Conservation (phyloP, 2,329 filamentous ascomycete species). For the Apiospora marii region DNA sequence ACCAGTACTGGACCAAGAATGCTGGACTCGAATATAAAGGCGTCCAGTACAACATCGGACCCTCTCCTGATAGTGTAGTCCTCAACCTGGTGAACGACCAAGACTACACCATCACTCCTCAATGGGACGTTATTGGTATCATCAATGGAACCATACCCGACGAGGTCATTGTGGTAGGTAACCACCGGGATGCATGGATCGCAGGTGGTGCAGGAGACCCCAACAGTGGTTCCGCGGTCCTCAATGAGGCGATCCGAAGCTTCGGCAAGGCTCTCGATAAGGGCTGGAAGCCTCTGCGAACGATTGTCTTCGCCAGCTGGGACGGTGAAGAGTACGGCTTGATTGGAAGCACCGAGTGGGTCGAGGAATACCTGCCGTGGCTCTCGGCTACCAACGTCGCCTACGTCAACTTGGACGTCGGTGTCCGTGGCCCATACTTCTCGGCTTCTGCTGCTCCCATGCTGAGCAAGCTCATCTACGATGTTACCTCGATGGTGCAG, state of each 20-base stretch:
- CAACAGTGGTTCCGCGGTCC: slow-evolving; percentile 79
- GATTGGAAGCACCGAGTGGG: slow-evolving; percentile 89
- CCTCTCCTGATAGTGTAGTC: slow-evolving; percentile 74
- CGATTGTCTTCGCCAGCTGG: slow-evolving; percentile 88
- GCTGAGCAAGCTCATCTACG: slow-evolving; percentile 75
- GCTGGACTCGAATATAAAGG: slow-evolving; percentile 81
- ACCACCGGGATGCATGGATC: slow-evolving; percentile 90
- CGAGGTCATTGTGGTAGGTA: slow-evolving; percentile 90
- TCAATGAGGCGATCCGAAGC: slow-evolving; percentile 79
- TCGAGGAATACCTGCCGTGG: slow-evolving; percentile 89
- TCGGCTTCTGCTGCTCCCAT: slow-evolving; percentile 74
- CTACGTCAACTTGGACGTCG: slow-evolving; percentile 87
- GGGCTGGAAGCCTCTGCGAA: slow-evolving; percentile 87
- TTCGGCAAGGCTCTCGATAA: slow-evolving; percentile 74
- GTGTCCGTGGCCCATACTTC: slow-evolving; percentile 71
- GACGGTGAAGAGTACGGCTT: slow-evolving; percentile 87
- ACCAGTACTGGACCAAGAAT: slow-evolving; percentile 72
- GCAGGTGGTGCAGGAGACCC: slow-evolving; percentile 84
- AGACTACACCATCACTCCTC: slow-evolving; percentile 79
- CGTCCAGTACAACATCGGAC: slow-evolving; percentile 85
- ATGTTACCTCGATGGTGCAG: slow-evolving; percentile 68
- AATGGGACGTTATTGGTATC: slow-evolving; percentile 92
- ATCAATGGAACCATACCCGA: slow-evolving; percentile 88
- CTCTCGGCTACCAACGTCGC: slow-evolving; percentile 76
- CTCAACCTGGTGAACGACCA: slow-evolving; percentile 82